Conservation (phyloP, 2,329 filamentous ascomycete species). For the Onygenales sp. region DNA sequence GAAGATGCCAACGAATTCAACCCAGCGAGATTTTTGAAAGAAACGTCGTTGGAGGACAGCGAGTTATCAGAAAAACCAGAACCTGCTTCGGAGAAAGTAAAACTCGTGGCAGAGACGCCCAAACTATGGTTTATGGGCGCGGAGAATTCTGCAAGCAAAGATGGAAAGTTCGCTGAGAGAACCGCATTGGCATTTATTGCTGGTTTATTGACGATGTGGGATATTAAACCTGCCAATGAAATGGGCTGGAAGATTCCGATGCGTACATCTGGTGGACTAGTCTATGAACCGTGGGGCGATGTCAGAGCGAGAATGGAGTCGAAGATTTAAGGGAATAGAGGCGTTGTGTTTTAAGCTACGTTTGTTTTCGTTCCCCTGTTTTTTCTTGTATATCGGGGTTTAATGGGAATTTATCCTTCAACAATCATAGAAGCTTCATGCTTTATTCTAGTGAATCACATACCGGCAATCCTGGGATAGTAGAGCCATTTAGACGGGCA, state of each 20-base stretch:
- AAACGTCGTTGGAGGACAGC: conserved; percentile 24
- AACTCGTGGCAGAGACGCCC: conserved; percentile 28
- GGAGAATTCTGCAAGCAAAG: conserved; percentile 32
- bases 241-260: conserved; percentile 43
- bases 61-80: conserved; percentile 20
- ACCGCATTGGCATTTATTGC: conserved; percentile 43
- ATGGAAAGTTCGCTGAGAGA: conserved; percentile 41
- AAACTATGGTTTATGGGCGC: conserved; percentile 42
- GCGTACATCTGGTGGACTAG: conserved; percentile 38
- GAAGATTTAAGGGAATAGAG: conserved; percentile 18
- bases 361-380: neutral
- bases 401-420: neutral
- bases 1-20: conserved; percentile 34
- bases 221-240: conserved; percentile 40
- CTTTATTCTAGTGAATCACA: too few species aligned
- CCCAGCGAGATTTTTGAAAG: conserved; percentile 39
- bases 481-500: too few species aligned
- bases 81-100: conserved; percentile 3
- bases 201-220: conserved; percentile 46
- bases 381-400: neutral
- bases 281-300: conserved; percentile 43
- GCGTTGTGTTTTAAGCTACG: neutral
- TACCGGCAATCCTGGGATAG: too few species aligned
- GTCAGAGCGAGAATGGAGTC: conserved; percentile 46
- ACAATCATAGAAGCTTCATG: too few species aligned